These are phyloP conservation scores for Omphalotus guepiniiformis DNA, from an alignment of 768 basidiomycete genomes.

Conservation along the genomic window DNA sequence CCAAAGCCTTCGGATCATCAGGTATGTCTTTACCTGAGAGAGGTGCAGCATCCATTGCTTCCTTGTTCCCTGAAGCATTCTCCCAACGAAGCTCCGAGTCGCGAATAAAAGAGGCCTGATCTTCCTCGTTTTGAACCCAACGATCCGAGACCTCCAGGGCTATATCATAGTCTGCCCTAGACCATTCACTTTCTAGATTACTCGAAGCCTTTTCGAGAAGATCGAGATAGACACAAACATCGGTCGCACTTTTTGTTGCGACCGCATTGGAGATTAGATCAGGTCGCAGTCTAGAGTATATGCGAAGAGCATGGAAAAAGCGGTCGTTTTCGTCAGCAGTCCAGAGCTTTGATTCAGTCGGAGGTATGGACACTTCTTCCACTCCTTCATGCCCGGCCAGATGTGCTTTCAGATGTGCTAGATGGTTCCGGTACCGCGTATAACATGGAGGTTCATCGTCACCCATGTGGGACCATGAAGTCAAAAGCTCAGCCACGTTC, in stretches of 20 bases:
- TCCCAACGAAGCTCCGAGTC: slow-evolving; percentile 14
- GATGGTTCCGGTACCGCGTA: too few species aligned
- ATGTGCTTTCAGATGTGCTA: too few species aligned
- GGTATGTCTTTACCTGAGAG: not conserved
- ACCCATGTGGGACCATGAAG: too few species aligned
- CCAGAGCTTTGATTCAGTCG: too few species aligned
- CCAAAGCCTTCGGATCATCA: not conserved
- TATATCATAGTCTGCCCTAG: slow-evolving; percentile 14
- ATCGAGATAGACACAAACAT: slow-evolving; percentile 67
- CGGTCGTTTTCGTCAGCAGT: slow-evolving; percentile 59
- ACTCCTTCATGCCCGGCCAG: too few species aligned
- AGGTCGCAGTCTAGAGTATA: slow-evolving; percentile 68
- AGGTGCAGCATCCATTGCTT: not conserved
- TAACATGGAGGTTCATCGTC: too few species aligned
- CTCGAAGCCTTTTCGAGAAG: slow-evolving; percentile 28
- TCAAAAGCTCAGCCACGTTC: too few species aligned
- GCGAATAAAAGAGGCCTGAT: slow-evolving; percentile 22
- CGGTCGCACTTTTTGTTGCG: slow-evolving; percentile 59
- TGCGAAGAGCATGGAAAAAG: slow-evolving; percentile 67
- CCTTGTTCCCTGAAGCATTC: not conserved
- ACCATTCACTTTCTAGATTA: slow-evolving; percentile 7
- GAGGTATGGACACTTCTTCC: too few species aligned
- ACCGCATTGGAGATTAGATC: slow-evolving; percentile 71
- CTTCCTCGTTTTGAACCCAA: slow-evolving; percentile 31
- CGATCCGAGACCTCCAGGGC: slow-evolving; percentile 33